phyloP scores from a whole-genome alignment of 441 rosid species.

The Adansonia gregorii region DNA sequence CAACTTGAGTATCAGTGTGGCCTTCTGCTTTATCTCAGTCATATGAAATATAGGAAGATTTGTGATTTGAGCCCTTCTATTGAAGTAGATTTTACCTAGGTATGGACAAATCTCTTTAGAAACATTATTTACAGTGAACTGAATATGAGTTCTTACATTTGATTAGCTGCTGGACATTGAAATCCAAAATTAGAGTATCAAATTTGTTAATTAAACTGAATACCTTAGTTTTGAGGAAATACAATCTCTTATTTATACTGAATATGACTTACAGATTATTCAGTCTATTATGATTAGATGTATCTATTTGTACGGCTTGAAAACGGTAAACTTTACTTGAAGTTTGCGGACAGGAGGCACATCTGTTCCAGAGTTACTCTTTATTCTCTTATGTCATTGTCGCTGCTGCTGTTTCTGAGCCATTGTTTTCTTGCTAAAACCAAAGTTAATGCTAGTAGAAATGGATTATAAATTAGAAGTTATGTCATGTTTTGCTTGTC shows the following conservation, averaged over 20 bases:
- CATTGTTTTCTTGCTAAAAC: background rate
- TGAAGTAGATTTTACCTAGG: background rate
- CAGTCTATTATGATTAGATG: no score
- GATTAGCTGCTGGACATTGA: background rate
- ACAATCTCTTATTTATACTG: background rate
- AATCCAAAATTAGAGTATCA: background rate
- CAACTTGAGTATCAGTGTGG: background rate
- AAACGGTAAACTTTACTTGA: background rate
- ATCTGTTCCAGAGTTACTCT: background rate
- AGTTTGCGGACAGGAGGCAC: background rate
- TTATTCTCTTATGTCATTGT: background rate
- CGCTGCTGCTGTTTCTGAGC: background rate
- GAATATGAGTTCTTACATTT: slow-evolving; percentile 8
- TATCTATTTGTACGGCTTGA: background rate
- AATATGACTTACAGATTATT: background rate
- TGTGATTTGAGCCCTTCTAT: background rate
- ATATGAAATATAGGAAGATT: background rate
- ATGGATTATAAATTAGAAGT: background rate
- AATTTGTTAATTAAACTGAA: slow-evolving; percentile 1
- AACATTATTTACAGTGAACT: background rate
- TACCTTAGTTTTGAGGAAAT: slow-evolving; percentile 2
- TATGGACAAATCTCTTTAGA: background rate
- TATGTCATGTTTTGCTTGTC: background rate
- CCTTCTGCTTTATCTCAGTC: background rate
- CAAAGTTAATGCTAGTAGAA: background rate